Base-by-base conservation (phyloP, 2,329 filamentous ascomycete genomes). In the Dactylonectria macrodidyma region DNA sequence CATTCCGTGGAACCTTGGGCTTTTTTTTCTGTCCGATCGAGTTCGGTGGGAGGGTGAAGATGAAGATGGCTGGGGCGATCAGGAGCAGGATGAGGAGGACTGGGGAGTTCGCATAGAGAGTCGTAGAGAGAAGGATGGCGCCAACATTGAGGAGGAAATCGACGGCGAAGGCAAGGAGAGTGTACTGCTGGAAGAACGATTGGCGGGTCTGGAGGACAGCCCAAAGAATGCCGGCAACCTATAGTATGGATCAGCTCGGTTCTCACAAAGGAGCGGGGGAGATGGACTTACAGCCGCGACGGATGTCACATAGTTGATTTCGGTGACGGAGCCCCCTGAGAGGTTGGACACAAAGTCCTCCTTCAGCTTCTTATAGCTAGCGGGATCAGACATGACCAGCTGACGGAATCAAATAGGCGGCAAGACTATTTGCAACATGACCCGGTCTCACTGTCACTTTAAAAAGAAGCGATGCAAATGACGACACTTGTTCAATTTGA, bases 331-430 rank as follows among this genome's bases (percentile, higher is more conserved):
- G 66, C 96, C 94, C 47, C 96, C 96, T 7, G 92, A 91, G 34
- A 97, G 89, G 80, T 95, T 93, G 62, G 95, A 97, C 77, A 99
- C 96, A 80, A 97, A 97, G 78, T 94, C 94, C 85, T 97, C 95
- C 84, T 99, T 99, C 74, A 92, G 87, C 77, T 92, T 89, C 84
- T 98, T 99, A 86, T 98, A 97, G 82, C 87, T 91, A 66, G 81
- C 81, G 38, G 78, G 56, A 72, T 77, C 75, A 69, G 83, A 79
- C 79, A 84, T 84, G 71, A 71, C 59, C 67, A 67, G 64, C 38
- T 56, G 59, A 38, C 51, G 22, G 50, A 44, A 55, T 66, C 19
- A 55, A 8, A 34, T 22, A 30, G 51, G 30, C 33, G 52, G 9
- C 19, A 59, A 59, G 47, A 46, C 58, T 68, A 59, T 62, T 63